Evolutionary conservation across 129 eudicot genomes (phyloP).

Genomic region (Helianthus annuus): HanXRQr2.0-SUNRISE NC_035438.2:52163737-52164236

Average conservation of each 20-base stretch:
- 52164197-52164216: slow-evolving; percentile 91
- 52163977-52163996: slow-evolving; percentile 46
- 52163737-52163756: neutral
- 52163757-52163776: neutral
- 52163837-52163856: slow-evolving; percentile 98
- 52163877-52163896: slow-evolving; percentile 83
- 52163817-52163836: slow-evolving; percentile 95
- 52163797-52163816: slow-evolving; percentile 86
- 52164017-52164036: slow-evolving; percentile 98
- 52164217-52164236: slow-evolving; percentile 99
- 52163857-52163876: slow-evolving; percentile 93
- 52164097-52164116: slow-evolving; percentile 93
- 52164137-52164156: neutral
- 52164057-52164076: slow-evolving; percentile 82
- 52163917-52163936: neutral
- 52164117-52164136: slow-evolving; percentile 1
- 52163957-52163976: neutral
- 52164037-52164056: slow-evolving; percentile 74
- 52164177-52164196: slow-evolving; percentile 3
- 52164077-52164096: slow-evolving; percentile 93
- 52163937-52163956: slow-evolving; percentile 7
- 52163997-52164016: slow-evolving; percentile 91
- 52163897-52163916: slow-evolving; percentile 62
- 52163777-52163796: slow-evolving; percentile 72
- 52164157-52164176: neutral